Conservation (phyloP, 225 moss, liverwort and hornwort species). For the Sphagnum tenellum region DNA sequence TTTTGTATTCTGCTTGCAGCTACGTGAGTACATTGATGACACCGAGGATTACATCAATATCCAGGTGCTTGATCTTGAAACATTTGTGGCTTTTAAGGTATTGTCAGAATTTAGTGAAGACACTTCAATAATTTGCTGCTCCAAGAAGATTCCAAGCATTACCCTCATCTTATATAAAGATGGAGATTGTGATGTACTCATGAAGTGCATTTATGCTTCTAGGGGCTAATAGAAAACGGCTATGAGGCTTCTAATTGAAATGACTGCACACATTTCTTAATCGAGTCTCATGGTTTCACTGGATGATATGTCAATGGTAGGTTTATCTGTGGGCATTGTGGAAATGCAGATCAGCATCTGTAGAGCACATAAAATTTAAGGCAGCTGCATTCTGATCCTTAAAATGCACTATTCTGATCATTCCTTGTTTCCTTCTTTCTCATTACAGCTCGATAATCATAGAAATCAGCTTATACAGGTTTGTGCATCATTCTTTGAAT, state of each 20-base stretch:
- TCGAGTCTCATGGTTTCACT: no score
- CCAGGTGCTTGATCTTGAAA: slow-evolving; percentile 43
- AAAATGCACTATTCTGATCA: slow-evolving; percentile 48
- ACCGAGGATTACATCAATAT: slow-evolving; percentile 98
- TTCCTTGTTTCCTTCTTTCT: slow-evolving; percentile 44
- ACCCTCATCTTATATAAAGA: slow-evolving; percentile 10
- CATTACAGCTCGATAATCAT: slow-evolving; percentile 91
- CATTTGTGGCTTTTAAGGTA: no score
- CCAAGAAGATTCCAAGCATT: slow-evolving; percentile 3
- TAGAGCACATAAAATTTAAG: slow-evolving; percentile 43
- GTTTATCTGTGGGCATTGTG: slow-evolving; percentile 41
- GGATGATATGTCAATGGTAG: slow-evolving; percentile 29
- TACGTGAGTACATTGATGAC: slow-evolving; percentile 96
- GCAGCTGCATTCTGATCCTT: slow-evolving; percentile 50
- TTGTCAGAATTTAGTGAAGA: no score
- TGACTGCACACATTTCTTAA: background rate
- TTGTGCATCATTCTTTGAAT: background rate
- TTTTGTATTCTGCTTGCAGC: slow-evolving; percentile 25
- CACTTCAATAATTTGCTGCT: no score
- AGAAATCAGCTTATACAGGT: slow-evolving; percentile 99
- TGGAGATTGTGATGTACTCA: no score
- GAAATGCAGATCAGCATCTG: slow-evolving; percentile 48
- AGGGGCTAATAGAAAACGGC: no score
- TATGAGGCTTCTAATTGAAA: slow-evolving; percentile 5
- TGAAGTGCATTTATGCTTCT: no score